phyloP scores from a whole-genome alignment of 305 asterid genomes.

The Petunia hybrid region DNA sequence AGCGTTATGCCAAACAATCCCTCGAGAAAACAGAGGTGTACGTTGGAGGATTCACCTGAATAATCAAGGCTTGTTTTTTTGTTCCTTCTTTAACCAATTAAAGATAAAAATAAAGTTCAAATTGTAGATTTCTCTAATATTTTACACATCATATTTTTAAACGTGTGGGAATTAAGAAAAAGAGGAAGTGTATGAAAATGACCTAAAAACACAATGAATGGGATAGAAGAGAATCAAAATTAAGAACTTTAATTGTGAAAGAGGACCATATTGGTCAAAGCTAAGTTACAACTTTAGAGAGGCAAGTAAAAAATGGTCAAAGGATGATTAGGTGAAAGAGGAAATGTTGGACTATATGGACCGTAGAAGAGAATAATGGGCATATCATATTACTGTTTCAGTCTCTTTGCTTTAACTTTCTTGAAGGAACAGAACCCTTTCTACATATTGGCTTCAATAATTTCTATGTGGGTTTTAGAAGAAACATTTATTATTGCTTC shows the following conservation, averaged over 20 bases:
- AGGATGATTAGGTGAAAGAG: background rate
- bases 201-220: constrained; percentile 9
- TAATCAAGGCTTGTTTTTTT: background rate
- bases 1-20: too few species aligned
- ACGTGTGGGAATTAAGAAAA: background rate
- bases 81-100: background rate
- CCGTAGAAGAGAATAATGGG: constrained; percentile 17
- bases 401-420: background rate
- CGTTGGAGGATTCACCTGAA: background rate
- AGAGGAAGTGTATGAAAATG: background rate
- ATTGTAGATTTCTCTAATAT: background rate
- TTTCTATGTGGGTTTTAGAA: constrained; percentile 20
- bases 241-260: constrained; percentile 19
- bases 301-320: background rate
- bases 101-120: background rate
- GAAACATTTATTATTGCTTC: constrained; percentile 15
- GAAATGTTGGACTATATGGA: background rate
- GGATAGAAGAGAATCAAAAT: constrained; percentile 18
- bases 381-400: constrained; percentile 1
- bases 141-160: too few species aligned
- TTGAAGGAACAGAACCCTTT: background rate
- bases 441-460: constrained; percentile 18
- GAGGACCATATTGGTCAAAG: background rate
- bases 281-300: too few species aligned
- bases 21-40: background rate